Base-by-base conservation (phyloP, 164 flowering plant genomes). In the Nymphaea colorata region DNA sequence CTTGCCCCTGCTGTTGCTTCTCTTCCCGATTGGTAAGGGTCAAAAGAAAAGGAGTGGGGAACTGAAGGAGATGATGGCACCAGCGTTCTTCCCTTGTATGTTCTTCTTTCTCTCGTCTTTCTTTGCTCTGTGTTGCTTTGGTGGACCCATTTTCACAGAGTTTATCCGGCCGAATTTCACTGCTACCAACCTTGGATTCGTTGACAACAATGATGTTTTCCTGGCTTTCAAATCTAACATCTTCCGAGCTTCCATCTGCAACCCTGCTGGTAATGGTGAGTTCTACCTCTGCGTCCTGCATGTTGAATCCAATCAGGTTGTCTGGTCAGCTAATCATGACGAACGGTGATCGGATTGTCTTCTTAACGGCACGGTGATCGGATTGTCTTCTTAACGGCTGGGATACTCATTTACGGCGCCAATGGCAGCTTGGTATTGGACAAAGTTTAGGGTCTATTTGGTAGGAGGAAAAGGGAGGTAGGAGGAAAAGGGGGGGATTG, bases 321-420 rank as follows among this genome's bases (percentile, higher is more conserved):
- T 82, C 68, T 93, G 98, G 96, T 79, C 96, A 3, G 96, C 96
- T 41, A 90, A 88, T 68, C 83, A 86, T 2, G 79, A 84, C 67
- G 44, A 83, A 93, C 0, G 74, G 36, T 43, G 81, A 90, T 6
- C 92, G 82, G 64, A 41, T 45, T 14, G n/a, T n/a, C n/a, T n/a
- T n/a, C n/a, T n/a, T n/a, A n/a, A n/a, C n/a, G n/a, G n/a, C n/a
- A n/a, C n/a, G n/a, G n/a, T n/a, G n/a, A n/a, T n/a, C n/a, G n/a
- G n/a, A n/a, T n/a, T n/a, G 71, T 88, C 78, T 63, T 44, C 25
- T 85, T 90, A 4, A 81, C 90, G 5, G 11, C 43, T 43, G 64
- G 64, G 25, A 51, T 51, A 51, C 14, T 51, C 57, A 51, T 51
- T 15, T 51, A 51, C 57, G 8, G 12, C 2, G 57, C 12, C 12